phyloP scores from a whole-genome alignment of 371 early-diverging fungal species.

The Saksenaea vasiformis region DNA sequence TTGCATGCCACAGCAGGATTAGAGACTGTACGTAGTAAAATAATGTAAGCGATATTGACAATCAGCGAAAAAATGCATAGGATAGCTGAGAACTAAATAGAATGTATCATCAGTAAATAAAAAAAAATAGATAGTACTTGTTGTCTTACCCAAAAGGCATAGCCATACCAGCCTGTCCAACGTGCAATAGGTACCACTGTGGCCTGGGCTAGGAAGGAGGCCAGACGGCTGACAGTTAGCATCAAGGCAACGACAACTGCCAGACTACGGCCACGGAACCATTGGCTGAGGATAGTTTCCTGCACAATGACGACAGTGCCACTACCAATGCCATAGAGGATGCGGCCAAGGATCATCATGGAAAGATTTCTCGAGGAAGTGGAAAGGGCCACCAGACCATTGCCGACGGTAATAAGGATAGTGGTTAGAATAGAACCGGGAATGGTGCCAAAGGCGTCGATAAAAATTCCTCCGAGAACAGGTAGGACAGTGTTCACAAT shows the following conservation, averaged over 20 bases:
- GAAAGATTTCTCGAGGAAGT: slow-evolving; percentile 52
- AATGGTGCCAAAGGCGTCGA: slow-evolving; percentile 71
- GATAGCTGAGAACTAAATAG: slow-evolving; percentile 51
- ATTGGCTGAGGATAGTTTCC: slow-evolving; percentile 72
- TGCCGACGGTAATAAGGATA: slow-evolving; percentile 60
- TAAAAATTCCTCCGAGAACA: slow-evolving; percentile 71
- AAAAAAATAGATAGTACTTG: background rate
- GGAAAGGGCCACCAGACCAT: slow-evolving; percentile 62
- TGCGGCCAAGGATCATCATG: slow-evolving; percentile 68
- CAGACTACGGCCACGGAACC: slow-evolving; percentile 70
- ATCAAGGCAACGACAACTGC: slow-evolving; percentile 66
- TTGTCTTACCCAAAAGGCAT: slow-evolving; percentile 65
- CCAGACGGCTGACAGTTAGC: slow-evolving; percentile 67
- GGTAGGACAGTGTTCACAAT: slow-evolving; percentile 75
- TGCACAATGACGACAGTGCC: slow-evolving; percentile 73
- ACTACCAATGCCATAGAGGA: slow-evolving; percentile 73
- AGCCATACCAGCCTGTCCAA: slow-evolving; percentile 69
- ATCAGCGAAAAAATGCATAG: slow-evolving; percentile 64
- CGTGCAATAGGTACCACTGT: slow-evolving; percentile 66
- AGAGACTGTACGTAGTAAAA: slow-evolving; percentile 36
- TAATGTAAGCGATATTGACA: slow-evolving; percentile 64
- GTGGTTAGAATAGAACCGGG: slow-evolving; percentile 70
- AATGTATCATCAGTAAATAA: background rate
- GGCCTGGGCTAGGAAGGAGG: slow-evolving; percentile 70
- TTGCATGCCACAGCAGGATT: slow-evolving; percentile 18